Conservation (phyloP, 1,139 yeast species). For the Hemisphaericaspora lyxosophila region DNA sequence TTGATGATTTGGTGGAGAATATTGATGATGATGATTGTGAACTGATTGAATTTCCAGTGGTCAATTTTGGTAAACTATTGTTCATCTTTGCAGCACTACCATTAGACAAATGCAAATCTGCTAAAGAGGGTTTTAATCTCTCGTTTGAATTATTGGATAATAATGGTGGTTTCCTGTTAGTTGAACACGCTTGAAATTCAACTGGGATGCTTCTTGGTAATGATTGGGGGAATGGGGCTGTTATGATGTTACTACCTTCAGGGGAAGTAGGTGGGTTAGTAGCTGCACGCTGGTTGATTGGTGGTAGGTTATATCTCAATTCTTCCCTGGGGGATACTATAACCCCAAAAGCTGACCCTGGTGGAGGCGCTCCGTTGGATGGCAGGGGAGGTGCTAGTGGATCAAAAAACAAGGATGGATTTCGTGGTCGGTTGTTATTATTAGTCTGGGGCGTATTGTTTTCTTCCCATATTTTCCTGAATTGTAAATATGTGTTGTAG, state of each 20-base stretch:
- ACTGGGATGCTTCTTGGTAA: constrained; percentile 9
- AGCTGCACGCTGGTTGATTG: constrained; percentile 1
- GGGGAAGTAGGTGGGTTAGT: not conserved
- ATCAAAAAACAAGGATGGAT: constrained; percentile 38
- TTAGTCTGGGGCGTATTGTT: constrained; percentile 6
- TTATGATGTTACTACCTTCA: not conserved
- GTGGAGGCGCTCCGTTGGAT: constrained; percentile 28
- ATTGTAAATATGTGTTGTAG: constrained; percentile 33
- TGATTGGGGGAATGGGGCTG: constrained; percentile 9
- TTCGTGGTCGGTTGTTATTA: constrained; percentile 24
- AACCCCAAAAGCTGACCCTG: constrained; percentile 15
- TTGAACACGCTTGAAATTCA: constrained; percentile 2
- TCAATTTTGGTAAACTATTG: not conserved
- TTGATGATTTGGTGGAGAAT: constrained; percentile 34
- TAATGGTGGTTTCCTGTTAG: constrained; percentile 20
- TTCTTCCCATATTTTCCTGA: constrained; percentile 42
- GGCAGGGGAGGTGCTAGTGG: constrained; percentile 36
- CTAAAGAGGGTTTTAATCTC: constrained; percentile 42
- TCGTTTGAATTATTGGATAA: constrained; percentile 26
- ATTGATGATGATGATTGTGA: constrained; percentile 35
- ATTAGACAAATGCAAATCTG: constrained; percentile 33
- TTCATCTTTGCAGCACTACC: constrained; percentile 8
- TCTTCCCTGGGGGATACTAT: constrained; percentile 4
- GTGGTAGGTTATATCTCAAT: not conserved
- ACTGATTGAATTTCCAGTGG: constrained; percentile 23